Base-by-base conservation (phyloP, 1,284 basidiomycete species). In the Tylopilus sp. region DNA sequence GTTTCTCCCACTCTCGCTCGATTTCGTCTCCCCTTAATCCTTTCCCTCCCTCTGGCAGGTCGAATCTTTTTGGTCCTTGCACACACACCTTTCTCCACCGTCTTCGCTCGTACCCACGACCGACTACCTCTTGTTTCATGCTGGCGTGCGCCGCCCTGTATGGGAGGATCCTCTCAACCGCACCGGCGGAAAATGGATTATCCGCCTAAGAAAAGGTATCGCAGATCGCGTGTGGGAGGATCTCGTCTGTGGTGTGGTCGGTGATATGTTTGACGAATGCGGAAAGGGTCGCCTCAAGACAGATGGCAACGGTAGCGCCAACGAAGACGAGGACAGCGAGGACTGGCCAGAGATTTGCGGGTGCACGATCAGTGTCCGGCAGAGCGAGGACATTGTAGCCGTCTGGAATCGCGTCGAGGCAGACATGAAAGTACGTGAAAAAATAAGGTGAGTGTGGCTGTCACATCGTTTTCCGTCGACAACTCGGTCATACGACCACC, bases 81-180 rank as follows among this genome's bases (percentile, higher is more conserved):
- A 86, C 76, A 87, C 88, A 8, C 89, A 91, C 63, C 77, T 92
- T 25, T 74, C 84, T 25, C 79, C 84, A 4, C 89, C 89, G 0
- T 88, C 86, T 3, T 73, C 74, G 8, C 74, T 90, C 25, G 73
- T 79, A 19, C 87, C 89, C 16, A 91, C 89, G 4, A 90, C 89
- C 6, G 89, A 92, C 67, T 89, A 89, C 55, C 80, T 93, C 41
- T 77, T 94, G 53, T 94, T 94, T 71, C 90, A 92, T 62, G 74
- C 81, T 3, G 86, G 84, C 41, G 74, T 94, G 46, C 82, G 82
- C 28, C 77, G 90, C 49, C 91, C 92, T 1, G 86, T 93, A 8
- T 94, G 92, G 91, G 91, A 94, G 66, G 92, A 93, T 67, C 89
- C 89, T 2, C 73, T 91, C 48, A 94, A 94, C 67, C 71, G 86